Evolutionary conservation across 2,329 filamentous ascomycete species (phyloP).

Genomic region (Fusarium sp.): DNA sequence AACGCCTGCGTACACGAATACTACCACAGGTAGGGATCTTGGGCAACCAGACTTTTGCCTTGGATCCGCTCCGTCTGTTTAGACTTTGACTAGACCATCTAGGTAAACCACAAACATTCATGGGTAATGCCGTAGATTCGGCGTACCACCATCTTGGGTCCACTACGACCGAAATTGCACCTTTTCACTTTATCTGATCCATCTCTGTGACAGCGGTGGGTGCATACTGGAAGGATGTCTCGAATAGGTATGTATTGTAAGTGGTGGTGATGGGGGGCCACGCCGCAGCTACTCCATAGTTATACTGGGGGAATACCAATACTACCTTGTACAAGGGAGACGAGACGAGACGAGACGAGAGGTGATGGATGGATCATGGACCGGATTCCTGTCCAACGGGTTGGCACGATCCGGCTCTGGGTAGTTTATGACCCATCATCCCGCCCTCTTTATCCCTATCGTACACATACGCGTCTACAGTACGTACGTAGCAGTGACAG

Average conservation of each 20-base stretch:
- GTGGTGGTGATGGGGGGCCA: background rate
- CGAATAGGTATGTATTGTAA: background rate
- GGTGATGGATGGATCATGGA: background rate
- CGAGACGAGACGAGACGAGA: background rate
- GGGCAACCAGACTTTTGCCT: background rate
- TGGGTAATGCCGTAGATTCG: conserved; percentile 15
- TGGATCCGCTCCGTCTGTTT: conserved; percentile 3
- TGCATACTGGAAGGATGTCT: background rate
- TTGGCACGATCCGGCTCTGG: background rate
- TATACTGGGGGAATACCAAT: background rate
- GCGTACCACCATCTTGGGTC: conserved; percentile 25
- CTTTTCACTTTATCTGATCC: conserved; percentile 37
- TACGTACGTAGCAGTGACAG: background rate
- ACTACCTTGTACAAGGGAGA: background rate
- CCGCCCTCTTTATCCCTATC: background rate
- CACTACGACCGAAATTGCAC: conserved; percentile 36
- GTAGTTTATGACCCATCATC: background rate
- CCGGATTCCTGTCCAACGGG: background rate
- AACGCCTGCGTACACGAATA: no score
- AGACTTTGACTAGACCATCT: conserved; percentile 14
- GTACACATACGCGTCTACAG: background rate
- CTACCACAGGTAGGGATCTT: background rate
- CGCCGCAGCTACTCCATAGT: background rate
- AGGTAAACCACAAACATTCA: background rate
- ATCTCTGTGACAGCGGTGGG: conserved; percentile 16